phyloP scores from a whole-genome alignment of 208 protist genomes.

The Trypanosoma grayi region DNA sequence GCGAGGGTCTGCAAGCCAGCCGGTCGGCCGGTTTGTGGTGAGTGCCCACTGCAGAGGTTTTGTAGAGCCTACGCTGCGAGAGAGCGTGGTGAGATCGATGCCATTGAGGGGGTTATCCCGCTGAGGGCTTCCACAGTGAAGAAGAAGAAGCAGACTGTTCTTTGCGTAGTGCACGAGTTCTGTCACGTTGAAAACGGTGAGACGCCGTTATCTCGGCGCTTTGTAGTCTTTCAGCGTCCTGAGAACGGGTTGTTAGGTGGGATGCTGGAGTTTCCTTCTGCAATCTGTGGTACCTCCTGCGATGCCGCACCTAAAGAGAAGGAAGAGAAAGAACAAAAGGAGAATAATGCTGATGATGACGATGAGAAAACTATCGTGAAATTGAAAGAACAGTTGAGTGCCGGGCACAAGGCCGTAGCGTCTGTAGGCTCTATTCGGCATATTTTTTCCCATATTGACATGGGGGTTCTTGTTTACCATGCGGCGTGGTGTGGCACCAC shows the following conservation, averaged over 20 bases:
- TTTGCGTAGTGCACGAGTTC: constrained; percentile 79
- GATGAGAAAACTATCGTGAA: constrained; percentile 5
- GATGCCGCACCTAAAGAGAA: not conserved
- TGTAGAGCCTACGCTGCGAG: constrained; percentile 51
- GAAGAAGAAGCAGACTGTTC: constrained; percentile 52
- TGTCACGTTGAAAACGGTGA: not conserved
- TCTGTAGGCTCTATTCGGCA: constrained; percentile 49
- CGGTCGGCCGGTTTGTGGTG: constrained; percentile 56
- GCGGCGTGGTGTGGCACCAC: constrained; percentile 29
- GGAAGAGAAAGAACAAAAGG: too few relatives aligned
- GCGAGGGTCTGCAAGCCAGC: constrained; percentile 78
- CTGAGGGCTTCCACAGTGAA: constrained; percentile 34
- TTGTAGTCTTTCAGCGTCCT: constrained; percentile 61
- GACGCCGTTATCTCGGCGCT: constrained; percentile 26
- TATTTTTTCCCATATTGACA: constrained; percentile 84
- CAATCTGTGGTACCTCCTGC: constrained; percentile 24
- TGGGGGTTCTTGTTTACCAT: constrained; percentile 68
- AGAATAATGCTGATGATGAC: too few relatives aligned
- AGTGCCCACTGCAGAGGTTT: constrained; percentile 59
- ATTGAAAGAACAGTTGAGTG: constrained; percentile 2
- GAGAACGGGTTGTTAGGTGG: constrained; percentile 64
- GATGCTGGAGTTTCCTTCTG: constrained; percentile 80
- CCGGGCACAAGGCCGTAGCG: not conserved
- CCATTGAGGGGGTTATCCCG: constrained; percentile 81
- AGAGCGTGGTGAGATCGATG: constrained; percentile 37